Conservation (phyloP, 192 early-diverging fungal genomes). For the Polychytrium aggregatum region DNA sequence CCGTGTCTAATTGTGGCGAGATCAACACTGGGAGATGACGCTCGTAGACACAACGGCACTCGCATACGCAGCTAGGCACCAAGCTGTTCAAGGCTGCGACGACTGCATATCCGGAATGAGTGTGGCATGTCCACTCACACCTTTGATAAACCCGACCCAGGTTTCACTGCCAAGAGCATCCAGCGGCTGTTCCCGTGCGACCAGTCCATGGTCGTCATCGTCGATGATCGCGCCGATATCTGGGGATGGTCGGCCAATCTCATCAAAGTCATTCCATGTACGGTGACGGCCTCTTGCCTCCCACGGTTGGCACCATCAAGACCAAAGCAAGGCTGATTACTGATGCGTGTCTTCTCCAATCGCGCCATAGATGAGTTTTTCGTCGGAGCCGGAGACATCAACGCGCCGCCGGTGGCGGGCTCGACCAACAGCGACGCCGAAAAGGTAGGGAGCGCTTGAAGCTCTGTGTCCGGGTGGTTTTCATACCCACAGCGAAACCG, state of each 20-base stretch:
- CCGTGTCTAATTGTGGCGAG: too few relatives aligned
- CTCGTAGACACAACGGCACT: too few relatives aligned
- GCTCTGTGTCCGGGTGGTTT: not conserved
- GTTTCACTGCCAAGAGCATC: slow-evolving; percentile 66
- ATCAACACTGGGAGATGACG: too few relatives aligned
- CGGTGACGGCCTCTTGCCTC: too few relatives aligned
- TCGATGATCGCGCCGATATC: slow-evolving; percentile 94
- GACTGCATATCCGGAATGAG: too few relatives aligned
- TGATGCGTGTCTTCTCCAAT: not conserved
- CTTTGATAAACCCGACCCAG: slow-evolving; percentile 15
- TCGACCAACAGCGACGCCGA: not conserved
- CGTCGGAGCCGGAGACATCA: slow-evolving; percentile 90
- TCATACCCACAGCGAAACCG: not conserved
- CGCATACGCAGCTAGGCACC: too few relatives aligned
- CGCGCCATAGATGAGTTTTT: slow-evolving; percentile 81
- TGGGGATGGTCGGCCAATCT: slow-evolving; percentile 87
- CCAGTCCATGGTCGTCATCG: slow-evolving; percentile 88
- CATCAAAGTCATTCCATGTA: slow-evolving; percentile 81
- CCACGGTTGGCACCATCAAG: too few relatives aligned
- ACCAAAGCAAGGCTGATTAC: too few relatives aligned
- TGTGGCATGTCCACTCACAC: too few relatives aligned
- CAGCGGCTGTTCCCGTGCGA: slow-evolving; percentile 85
- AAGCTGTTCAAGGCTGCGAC: too few relatives aligned
- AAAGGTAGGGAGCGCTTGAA: not conserved
- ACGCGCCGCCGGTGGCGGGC: slow-evolving; percentile 28